Base-by-base conservation (phyloP, 352 stramenopile species). In the Phytophthora hibernalis region DNA sequence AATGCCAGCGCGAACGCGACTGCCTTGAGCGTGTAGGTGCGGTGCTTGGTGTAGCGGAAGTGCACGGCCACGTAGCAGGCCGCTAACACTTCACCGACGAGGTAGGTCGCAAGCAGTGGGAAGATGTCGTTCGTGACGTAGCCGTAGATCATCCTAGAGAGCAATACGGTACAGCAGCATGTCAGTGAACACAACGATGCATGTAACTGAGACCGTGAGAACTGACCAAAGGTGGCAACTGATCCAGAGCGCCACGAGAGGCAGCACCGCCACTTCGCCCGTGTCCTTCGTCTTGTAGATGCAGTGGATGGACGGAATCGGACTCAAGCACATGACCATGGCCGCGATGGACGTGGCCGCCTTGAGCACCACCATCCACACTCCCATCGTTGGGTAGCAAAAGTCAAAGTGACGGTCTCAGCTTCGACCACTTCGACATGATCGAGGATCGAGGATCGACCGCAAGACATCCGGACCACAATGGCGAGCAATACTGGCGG, bases 41-140 rank as follows among this genome's bases (percentile, higher is more conserved):
- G 62, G 10, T 20, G 50, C 12, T 62, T 61, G 2, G 68, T 67
- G 40, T 65, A 66, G 13, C 54, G 47, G 49, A 69, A 72, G 48
- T 70, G 47, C 20, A 77, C 49, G 26, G 24, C 44, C 9, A 72
- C 54, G 49, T 76, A 79, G 40, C 65, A 56, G 45, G 45, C 35
- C 16, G 54, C 44, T 18, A 79, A 31, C 42, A 64, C 30, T 33
- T 74, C 59, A 24, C 72, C 72, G 2, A 83, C 47, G 5, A 68
- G 57, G 60, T 77, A 81, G 12, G 74, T 85, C 24, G 50, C 63
- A 1, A 80, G 66, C 9, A 82, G 47, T 15, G 77, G 77, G 57
- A 85, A 83, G 45, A 74, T 72, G 24, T 72, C 47, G 28, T 72
- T 44, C 18, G 60, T 70, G 18, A 84, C 54, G 40, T 76, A 80